Conservation (phyloP, 352 stramenopile species). For the Pythium periplocum region DNA sequence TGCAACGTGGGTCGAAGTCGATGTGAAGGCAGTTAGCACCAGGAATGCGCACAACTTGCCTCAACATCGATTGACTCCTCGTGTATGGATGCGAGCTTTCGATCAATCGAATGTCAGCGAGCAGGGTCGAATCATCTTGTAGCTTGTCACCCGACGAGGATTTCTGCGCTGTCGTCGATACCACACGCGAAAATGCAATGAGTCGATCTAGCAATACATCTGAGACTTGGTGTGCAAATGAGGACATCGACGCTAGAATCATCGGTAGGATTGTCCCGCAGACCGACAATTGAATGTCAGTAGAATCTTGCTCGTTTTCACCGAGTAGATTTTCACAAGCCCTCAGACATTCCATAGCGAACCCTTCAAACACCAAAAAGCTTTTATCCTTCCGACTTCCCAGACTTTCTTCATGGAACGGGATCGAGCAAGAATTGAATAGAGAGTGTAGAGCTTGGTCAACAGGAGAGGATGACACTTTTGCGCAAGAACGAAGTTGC, state of each 20-base stretch:
- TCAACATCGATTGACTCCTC: constrained; percentile 47
- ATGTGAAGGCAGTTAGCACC: constrained; percentile 53
- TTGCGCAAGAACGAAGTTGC: too few species aligned
- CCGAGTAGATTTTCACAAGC: constrained; percentile 14
- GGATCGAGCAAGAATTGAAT: constrained; percentile 41
- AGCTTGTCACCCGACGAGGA: too few species aligned
- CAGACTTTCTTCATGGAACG: constrained; percentile 29
- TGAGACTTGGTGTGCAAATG: too few species aligned
- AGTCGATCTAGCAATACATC: too few species aligned
- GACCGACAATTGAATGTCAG: constrained; percentile 24
- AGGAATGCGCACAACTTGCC: constrained; percentile 49
- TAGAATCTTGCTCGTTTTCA: not conserved
- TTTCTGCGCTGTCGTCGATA: too few species aligned
- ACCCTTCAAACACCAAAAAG: constrained; percentile 32
- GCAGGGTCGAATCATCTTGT: not conserved
- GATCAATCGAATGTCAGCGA: constrained; percentile 24
- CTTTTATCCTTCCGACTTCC: constrained; percentile 9
- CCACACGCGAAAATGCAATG: too few species aligned
- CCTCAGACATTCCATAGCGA: constrained; percentile 34
- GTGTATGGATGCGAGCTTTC: constrained; percentile 70
- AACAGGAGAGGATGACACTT: constrained; percentile 11
- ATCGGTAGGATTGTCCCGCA: constrained; percentile 41
- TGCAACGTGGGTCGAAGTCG: constrained; percentile 59
- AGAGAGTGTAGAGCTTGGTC: constrained; percentile 36
- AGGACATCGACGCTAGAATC: constrained; percentile 33